Conservation (phyloP, 2,329 filamentous ascomycete genomes). For the Fusarium scirpi region DNA sequence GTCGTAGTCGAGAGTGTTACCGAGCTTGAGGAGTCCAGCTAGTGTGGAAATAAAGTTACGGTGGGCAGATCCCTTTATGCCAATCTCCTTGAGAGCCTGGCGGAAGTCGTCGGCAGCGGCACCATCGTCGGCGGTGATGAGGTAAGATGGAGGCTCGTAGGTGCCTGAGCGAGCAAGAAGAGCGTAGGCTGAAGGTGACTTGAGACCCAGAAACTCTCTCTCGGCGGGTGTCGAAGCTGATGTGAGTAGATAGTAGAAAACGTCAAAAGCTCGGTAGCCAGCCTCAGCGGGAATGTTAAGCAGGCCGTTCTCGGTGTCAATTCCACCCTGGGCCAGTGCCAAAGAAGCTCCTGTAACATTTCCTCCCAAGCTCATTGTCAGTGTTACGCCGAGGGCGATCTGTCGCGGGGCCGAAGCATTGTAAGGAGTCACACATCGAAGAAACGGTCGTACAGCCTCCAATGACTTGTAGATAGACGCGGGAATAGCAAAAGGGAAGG, state of each 20-base stretch:
- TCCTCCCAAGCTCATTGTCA: slow-evolving; percentile 85
- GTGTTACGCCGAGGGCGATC: slow-evolving; percentile 81
- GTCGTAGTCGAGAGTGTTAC: slow-evolving; percentile 87
- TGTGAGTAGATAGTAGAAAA: slow-evolving; percentile 96
- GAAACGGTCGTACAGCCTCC: slow-evolving; percentile 85
- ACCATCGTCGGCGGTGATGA: slow-evolving; percentile 91
- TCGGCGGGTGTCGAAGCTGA: slow-evolving; percentile 91
- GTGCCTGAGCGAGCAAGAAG: slow-evolving; percentile 86
- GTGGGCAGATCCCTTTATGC: slow-evolving; percentile 88
- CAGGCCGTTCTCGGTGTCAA: slow-evolving; percentile 85
- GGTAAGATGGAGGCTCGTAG: slow-evolving; percentile 86
- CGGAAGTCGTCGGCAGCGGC: slow-evolving; percentile 95
- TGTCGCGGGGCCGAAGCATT: slow-evolving; percentile 89
- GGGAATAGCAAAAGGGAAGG: slow-evolving; percentile 84
- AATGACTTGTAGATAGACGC: slow-evolving; percentile 81
- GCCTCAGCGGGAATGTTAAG: slow-evolving; percentile 81
- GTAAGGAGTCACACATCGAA: slow-evolving; percentile 86
- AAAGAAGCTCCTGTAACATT: slow-evolving; percentile 81
- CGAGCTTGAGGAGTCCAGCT: slow-evolving; percentile 88
- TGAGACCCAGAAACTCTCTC: slow-evolving; percentile 86
- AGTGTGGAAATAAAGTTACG: slow-evolving; percentile 87
- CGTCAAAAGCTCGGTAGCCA: slow-evolving; percentile 94
- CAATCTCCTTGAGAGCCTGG: slow-evolving; percentile 86
- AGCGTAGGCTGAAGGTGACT: slow-evolving; percentile 79
- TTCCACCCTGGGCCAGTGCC: slow-evolving; percentile 85